Evolutionary conservation across 2,329 filamentous ascomycete species (phyloP), one percentile per base, ranked within the genome.

Genomic region (Calonectria montana): DNA sequence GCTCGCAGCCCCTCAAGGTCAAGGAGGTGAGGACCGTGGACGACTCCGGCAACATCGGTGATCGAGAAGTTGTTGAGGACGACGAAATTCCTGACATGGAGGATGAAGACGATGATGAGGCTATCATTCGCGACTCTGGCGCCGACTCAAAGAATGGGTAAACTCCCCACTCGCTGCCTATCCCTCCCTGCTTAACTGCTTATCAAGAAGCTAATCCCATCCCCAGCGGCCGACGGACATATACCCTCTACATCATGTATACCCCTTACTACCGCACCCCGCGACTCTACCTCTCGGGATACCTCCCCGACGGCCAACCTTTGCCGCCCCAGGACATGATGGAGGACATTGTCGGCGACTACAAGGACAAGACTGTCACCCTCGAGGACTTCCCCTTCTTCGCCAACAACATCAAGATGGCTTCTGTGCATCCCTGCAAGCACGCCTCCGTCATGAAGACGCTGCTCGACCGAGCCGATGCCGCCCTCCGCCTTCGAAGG

Each of bases 381-480:
- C 91, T 98, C 71, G 97, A 99, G 82, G 95, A 98, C 84, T 99
- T 99, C 82, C 95, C 95, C 57, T 98, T 97, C 87, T 97, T 97
- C 82, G 94, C 94, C 75, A 93, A 94, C 80, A 93, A 92, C 78
- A 91, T 98, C 82, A 98, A 98, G 87, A 99, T 98, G 91, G 97
- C 96, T 39, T 97, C 94, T 37, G 94, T 99, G 16, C 97, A 99
- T 81, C 97, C 97, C 4, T 99, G 97, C 90, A 97, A 97, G 82
- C 97, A 99, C 82, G 97, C 97, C 12, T 94, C 94, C 31, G 97
- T 99, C 78, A 99, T 99, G 97, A 99, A 98, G 86, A 94, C 94
- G 25, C 91, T 99, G 5, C 92, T 99, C 45, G 97, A 98, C 84
- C 94, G 97, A 41, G 97, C 97, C 57, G 96, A 99, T 81, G 95